phyloP scores from a whole-genome alignment of 1,284 basidiomycete species.

The Cutaneotrichosporon curvatum region DNA sequence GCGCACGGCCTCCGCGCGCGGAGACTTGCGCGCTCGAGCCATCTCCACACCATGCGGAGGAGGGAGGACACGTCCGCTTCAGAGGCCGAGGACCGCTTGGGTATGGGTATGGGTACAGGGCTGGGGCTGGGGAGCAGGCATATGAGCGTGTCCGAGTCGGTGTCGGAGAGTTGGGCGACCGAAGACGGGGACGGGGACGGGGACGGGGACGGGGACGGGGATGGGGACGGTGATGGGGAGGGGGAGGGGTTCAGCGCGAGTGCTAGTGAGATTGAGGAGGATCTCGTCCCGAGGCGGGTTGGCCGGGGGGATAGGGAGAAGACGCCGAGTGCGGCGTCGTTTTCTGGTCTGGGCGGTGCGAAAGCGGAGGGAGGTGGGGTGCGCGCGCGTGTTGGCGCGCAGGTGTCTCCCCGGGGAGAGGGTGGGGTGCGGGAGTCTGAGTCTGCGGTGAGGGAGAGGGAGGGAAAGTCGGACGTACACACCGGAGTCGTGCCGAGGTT shows the following conservation, averaged over 20 bases:
- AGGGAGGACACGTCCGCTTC: slow-evolving; percentile 11
- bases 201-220: too few relatives aligned
- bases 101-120: background rate
- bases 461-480: too few relatives aligned
- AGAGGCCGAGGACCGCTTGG: slow-evolving; percentile 2
- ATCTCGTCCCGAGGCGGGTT: background rate
- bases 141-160: too few relatives aligned
- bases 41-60: slow-evolving; percentile 32
- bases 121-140: too few relatives aligned
- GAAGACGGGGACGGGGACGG: slow-evolving; percentile 3
- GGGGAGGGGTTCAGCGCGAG: slow-evolving; percentile 1
- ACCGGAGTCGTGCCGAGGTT: too few relatives aligned
- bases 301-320: background rate
- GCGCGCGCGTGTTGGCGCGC: background rate
- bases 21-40: slow-evolving; percentile 29
- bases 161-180: background rate
- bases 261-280: slow-evolving; percentile 11
- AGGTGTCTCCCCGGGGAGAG: too few relatives aligned
- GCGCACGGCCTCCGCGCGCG: background rate
- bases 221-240: background rate
- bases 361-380: background rate
- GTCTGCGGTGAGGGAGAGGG: too few relatives aligned
- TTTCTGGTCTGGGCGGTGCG: too few relatives aligned
- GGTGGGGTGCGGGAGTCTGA: too few relatives aligned
- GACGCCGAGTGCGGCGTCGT: too few relatives aligned